Percentiles rank a stretch among this genome's conserved stretches.
phyloP scores from a whole-genome alignment of 257 asterid genomes.

The Penstemon davidsonii region DNA sequence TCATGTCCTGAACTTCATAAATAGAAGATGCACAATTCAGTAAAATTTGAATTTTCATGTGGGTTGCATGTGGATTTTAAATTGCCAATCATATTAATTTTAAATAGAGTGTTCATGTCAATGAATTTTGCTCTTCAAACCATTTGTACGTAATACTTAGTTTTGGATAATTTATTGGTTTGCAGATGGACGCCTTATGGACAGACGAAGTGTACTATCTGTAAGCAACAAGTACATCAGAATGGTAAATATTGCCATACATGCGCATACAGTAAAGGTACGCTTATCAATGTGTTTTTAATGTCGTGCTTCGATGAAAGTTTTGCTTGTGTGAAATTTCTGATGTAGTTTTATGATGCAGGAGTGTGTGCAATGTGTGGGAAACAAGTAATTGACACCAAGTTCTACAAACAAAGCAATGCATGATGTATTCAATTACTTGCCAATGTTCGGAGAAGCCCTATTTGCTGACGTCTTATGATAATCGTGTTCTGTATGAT shows the following conservation, averaged over 20 bases:
- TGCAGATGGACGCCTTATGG: slow-evolving; percentile 98
- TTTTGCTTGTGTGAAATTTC: not conserved
- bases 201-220: slow-evolving; percentile 75
- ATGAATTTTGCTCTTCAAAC: not conserved
- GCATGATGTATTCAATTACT: slow-evolving; percentile 40
- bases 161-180: slow-evolving; percentile 10
- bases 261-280: slow-evolving; percentile 98
- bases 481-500: slow-evolving; percentile 3
- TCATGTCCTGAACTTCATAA: not conserved
- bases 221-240: slow-evolving; percentile 99
- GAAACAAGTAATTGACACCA: slow-evolving; percentile 96
- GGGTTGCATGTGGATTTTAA: not conserved
- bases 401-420: slow-evolving; percentile 94
- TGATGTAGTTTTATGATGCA: slow-evolving; percentile 41
- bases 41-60: no score
- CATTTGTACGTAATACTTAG: no score
- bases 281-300: not conserved
- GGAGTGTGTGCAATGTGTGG: slow-evolving; percentile 99
- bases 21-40: no score
- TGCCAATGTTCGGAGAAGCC: slow-evolving; percentile 17
- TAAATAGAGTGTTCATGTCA: not conserved
- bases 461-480: not conserved
- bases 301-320: not conserved
- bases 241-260: slow-evolving; percentile 93
- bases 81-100: no score